These are phyloP conservation scores for Teratosphaeria destructans DNA, from an alignment of 2,329 filamentous ascomycete genomes.

Conservation along the genomic window DNA sequence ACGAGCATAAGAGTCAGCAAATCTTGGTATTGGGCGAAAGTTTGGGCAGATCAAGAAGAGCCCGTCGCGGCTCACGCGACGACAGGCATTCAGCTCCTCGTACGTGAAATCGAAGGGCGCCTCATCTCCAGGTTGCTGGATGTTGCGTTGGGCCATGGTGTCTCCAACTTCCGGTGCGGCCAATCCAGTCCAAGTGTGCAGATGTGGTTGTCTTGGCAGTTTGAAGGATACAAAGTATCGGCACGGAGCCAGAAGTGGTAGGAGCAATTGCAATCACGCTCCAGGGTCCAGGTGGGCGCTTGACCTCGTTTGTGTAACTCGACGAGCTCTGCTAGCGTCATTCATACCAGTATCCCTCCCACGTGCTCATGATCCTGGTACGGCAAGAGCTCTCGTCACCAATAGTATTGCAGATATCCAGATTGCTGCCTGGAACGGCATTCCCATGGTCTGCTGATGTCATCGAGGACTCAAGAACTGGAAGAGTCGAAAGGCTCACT, in stretches of 20 bases:
- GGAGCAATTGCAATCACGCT: not conserved
- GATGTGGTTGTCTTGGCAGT: not conserved
- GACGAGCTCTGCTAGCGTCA: not conserved
- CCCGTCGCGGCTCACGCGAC: not conserved
- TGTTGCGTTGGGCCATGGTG: not conserved
- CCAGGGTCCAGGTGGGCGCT: not conserved
- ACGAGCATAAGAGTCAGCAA: conserved; percentile 1
- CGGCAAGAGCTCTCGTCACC: not conserved
- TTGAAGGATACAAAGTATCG: not conserved
- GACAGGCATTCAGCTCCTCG: not conserved
- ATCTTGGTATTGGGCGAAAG: not conserved
- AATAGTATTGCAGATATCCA: not conserved
- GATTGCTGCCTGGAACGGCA: not conserved
- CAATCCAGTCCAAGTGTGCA: not conserved
- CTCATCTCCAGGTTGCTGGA: not conserved
- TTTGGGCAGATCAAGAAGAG: not conserved
- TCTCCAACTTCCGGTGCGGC: not conserved
- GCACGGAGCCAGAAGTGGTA: not conserved
- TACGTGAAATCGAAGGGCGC: not conserved
- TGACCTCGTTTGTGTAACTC: not conserved
- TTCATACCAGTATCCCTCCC: not conserved
- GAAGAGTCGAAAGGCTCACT: not conserved
- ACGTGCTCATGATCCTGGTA: not conserved
- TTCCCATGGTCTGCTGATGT: not conserved
- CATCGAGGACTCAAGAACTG: not conserved